These are phyloP conservation scores for Brachypodium distachyon DNA, from an alignment of 202 grass and related monocot genomes.

Conservation along the genomic window DNA sequence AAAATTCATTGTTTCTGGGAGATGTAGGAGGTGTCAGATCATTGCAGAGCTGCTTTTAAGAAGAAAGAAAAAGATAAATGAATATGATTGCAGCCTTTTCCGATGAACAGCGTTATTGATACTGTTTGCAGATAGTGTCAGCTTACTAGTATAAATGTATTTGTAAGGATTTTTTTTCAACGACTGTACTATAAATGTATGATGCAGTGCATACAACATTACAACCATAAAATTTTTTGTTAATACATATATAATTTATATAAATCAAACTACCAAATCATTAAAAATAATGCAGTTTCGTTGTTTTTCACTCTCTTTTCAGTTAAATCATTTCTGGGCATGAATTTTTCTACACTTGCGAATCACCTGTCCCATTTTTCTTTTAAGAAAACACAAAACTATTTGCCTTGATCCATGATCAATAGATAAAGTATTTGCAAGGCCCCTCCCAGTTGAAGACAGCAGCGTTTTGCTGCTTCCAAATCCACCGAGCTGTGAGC, in stretches of 20 bases:
- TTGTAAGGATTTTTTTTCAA: neutral
- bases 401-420: too few species aligned
- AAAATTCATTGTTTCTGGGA: slow-evolving; percentile 14
- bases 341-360: neutral
- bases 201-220: neutral
- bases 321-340: neutral
- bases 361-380: neutral
- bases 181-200: neutral
- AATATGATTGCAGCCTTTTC: slow-evolving; percentile 2
- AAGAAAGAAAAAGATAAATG: neutral
- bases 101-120: neutral
- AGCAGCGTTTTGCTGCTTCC: too few species aligned
- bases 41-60: neutral
- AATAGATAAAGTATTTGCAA: too few species aligned
- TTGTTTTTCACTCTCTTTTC: neutral
- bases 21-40: neutral
- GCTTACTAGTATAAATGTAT: neutral
- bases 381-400: too few species aligned
- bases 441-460: too few species aligned
- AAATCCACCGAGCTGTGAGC: too few species aligned
- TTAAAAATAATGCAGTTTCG: neutral
- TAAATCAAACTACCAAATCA: neutral
- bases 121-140: slow-evolving; percentile 2
- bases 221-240: neutral
- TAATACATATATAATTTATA: neutral